Base-by-base conservation (phyloP, 2,329 filamentous ascomycete species). In the Neurospora crassa region DNA sequence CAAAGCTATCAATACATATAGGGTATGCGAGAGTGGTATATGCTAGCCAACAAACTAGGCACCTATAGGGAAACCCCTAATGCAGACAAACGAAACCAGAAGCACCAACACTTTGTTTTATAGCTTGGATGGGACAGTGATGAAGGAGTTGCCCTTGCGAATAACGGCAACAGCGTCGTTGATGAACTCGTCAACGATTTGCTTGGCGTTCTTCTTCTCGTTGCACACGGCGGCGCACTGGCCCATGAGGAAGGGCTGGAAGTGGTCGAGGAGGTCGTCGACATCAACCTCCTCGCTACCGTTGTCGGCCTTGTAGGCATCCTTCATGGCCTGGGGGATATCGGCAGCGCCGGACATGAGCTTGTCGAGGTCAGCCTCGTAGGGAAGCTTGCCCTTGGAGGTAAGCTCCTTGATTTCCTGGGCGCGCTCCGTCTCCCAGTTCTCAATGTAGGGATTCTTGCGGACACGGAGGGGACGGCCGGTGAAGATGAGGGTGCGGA, bases 401-500 rank as follows among this genome's bases (percentile, higher is more conserved):
- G 94, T 96, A 71, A 99, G 88, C 79, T 96, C 88, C 87, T 94
- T 96, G 82, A 99, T 97, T 86, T 99, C 96, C 47, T 88, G 84
- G 76, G 87, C 85, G 76, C 96, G 92, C 86, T 98, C 96, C 78
- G 91, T 91, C 84, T 99, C 95, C 96, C 96, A 99, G 86, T 97
- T 92, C 79, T 89, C 82, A 79, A 99, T 98, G 83, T 99, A 99
- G 7, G 91, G 82, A 85, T 98, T 99, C 80, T 89, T 96, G 80
- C 94, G 91, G 72, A 99, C 96, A 76, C 96, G 93, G 79, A 99
- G 87, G 43, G 96, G 96, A 72, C 96, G 92, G 71, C 96, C 96
- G 71, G 96, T 99, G 88, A 98, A 99, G 84, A 99, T 99, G 82
- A 98, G 93, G 68, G 96, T 99, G 80, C 93, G 92, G 80, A 98